Evolutionary conservation across 345 rosid species (phyloP).

Genomic region (Melaleuca quinquenervia): DNA sequence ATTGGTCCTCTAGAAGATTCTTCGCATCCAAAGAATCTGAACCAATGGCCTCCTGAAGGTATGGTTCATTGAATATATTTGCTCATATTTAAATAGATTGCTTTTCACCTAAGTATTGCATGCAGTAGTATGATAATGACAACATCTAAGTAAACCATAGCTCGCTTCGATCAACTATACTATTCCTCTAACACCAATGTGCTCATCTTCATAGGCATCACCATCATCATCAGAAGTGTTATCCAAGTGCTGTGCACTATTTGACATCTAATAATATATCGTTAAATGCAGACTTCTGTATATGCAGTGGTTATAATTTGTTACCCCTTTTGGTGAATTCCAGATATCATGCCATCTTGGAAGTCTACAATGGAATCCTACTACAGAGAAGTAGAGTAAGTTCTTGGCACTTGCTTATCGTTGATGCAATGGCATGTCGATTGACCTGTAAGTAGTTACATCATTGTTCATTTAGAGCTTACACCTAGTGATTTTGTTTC

Average conservation of each 20-base stretch:
- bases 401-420: neutral
- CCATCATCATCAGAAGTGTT: neutral
- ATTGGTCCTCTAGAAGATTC: slow-evolving; percentile 47
- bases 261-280: neutral
- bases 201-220: neutral
- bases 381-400: slow-evolving; percentile 37
- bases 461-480: neutral
- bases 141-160: neutral
- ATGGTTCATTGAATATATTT: neutral
- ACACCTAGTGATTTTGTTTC: neutral
- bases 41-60: slow-evolving; percentile 78
- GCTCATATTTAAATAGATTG: neutral
- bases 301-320: neutral
- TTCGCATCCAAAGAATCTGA: slow-evolving; percentile 16
- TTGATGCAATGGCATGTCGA: neutral
- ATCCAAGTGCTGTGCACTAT: neutral
- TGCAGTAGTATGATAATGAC: neutral
- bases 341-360: slow-evolving; percentile 62
- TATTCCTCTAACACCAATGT: neutral
- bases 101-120: neutral
- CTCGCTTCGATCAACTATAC: neutral
- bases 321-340: slow-evolving; percentile 16
- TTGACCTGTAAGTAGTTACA: neutral
- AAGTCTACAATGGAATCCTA: slow-evolving; percentile 52
- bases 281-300: neutral